Evolutionary conservation across 2,329 filamentous ascomycete genomes (phyloP).

Genomic region (Ilyonectria destructans): DNA sequence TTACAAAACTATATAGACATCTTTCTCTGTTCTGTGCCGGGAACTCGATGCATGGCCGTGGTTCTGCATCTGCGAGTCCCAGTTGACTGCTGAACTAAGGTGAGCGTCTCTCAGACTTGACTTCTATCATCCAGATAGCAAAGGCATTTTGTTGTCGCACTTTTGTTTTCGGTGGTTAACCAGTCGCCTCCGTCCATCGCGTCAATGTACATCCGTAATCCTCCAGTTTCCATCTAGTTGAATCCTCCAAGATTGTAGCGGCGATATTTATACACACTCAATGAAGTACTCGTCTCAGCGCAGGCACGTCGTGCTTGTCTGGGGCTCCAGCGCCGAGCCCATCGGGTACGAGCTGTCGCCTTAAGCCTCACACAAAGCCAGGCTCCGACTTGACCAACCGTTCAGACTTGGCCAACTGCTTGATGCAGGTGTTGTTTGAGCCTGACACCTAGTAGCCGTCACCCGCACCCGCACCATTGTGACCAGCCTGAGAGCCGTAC

Average conservation of each 20-base stretch:
- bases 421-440: not conserved
- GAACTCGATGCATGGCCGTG: slow-evolving; percentile 46
- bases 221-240: slow-evolving; percentile 32
- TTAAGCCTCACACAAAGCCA: slow-evolving; percentile 4
- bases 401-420: not conserved
- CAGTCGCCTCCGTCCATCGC: slow-evolving; percentile 28
- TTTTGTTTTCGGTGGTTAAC: slow-evolving; percentile 26
- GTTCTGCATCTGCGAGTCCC: slow-evolving; percentile 40
- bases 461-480: slow-evolving; percentile 71
- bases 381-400: not conserved
- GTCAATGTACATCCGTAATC: slow-evolving; percentile 37
- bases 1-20: slow-evolving; percentile 34
- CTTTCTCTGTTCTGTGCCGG: slow-evolving; percentile 31
- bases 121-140: slow-evolving; percentile 42
- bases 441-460: slow-evolving; percentile 64
- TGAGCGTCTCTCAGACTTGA: slow-evolving; percentile 9
- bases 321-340: not conserved
- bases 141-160: slow-evolving; percentile 18
- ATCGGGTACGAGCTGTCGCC: not conserved
- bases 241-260: slow-evolving; percentile 25
- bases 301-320: slow-evolving; percentile 12
- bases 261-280: slow-evolving; percentile 38
- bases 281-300: slow-evolving; percentile 15
- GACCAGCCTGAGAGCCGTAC: slow-evolving; percentile 69
- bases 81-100: slow-evolving; percentile 35